These are phyloP conservation scores for Leucaena leucocephala DNA, from an alignment of 306 rosid genomes.

Conservation along the genomic window DNA sequence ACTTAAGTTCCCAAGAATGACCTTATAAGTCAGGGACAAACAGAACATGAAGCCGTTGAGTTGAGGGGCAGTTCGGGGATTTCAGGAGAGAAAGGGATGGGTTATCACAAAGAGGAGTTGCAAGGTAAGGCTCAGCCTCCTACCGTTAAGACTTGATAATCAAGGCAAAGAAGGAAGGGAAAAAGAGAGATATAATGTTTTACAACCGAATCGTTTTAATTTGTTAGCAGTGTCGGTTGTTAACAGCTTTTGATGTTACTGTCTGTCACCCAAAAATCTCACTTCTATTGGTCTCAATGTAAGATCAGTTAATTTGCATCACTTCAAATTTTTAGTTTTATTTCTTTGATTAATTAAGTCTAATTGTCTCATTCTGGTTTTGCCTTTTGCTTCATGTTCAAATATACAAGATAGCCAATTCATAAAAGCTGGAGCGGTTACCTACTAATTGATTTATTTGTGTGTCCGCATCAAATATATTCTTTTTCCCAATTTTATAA, in stretches of 20 bases:
- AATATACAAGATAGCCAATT: neutral
- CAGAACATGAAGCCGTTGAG: neutral
- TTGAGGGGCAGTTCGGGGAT: conserved; percentile 29
- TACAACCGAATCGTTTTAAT: conserved; percentile 35
- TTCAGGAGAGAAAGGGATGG: conserved; percentile 40
- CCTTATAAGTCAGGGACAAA: conserved; percentile 14
- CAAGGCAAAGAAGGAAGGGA: conserved; percentile 44
- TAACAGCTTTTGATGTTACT: conserved; percentile 55
- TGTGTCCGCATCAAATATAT: neutral
- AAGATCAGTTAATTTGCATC: neutral
- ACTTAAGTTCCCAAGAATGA: conserved; percentile 24
- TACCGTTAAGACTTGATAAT: conserved; percentile 58
- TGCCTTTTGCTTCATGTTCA: too few species aligned
- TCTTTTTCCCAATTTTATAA: neutral
- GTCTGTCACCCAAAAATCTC: neutral
- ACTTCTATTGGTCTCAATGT: neutral
- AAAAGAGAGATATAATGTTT: neutral
- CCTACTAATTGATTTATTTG: neutral
- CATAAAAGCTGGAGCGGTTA: neutral
- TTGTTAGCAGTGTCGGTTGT: conserved; percentile 53
- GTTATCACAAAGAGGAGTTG: conserved; percentile 41
- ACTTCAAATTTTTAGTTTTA: neutral
- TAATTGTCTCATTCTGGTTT: neutral
- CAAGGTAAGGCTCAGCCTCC: conserved; percentile 61
- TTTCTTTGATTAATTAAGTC: neutral